A percentile compares a stretch with the other conserved stretches of the same genome.
These are phyloP conservation scores for Sugiyamaella xylanicola DNA, from an alignment of 1,139 yeast species.

Conservation along the genomic window DNA sequence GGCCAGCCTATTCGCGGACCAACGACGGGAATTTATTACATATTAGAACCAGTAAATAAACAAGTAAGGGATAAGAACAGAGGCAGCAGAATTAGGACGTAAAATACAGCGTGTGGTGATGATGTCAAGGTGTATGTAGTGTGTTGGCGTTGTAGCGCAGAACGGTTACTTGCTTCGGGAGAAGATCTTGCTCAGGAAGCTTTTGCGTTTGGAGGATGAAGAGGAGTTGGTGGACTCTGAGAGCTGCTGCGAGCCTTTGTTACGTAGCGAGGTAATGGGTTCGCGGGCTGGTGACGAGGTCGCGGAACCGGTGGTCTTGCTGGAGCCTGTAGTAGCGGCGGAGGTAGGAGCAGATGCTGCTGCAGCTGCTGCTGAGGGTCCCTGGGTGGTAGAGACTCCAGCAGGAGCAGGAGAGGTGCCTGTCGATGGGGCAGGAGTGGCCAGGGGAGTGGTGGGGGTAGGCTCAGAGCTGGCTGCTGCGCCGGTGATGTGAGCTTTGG, in stretches of 20 bases:
- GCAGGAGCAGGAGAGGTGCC: conserved; percentile 16
- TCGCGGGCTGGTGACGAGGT: conserved; percentile 6
- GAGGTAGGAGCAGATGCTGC: background rate
- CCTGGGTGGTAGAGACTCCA: background rate
- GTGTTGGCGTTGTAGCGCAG: background rate
- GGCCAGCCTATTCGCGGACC: too few species aligned
- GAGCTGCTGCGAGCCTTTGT: conserved; percentile 12
- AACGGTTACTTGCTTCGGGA: conserved; percentile 8
- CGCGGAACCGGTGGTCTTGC: background rate
- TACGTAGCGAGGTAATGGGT: conserved; percentile 14
- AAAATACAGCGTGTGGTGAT: too few species aligned
- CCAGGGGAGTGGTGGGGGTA: conserved; percentile 14
- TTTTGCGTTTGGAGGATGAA: background rate
- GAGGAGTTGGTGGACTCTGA: conserved; percentile 7
- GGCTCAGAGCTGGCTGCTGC: conserved; percentile 12
- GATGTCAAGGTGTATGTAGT: too few species aligned
- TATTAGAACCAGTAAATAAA: background rate
- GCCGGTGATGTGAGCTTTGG: conserved; percentile 12
- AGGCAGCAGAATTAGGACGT: background rate
- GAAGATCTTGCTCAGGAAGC: conserved; percentile 8
- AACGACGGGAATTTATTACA: background rate
- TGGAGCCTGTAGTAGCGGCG: too few species aligned
- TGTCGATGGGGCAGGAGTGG: conserved; percentile 22
- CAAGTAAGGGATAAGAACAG: background rate
- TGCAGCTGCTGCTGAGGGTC: background rate